phyloP scores from a whole-genome alignment of 257 asterid genomes.

The Catharanthus roseus region DNA sequence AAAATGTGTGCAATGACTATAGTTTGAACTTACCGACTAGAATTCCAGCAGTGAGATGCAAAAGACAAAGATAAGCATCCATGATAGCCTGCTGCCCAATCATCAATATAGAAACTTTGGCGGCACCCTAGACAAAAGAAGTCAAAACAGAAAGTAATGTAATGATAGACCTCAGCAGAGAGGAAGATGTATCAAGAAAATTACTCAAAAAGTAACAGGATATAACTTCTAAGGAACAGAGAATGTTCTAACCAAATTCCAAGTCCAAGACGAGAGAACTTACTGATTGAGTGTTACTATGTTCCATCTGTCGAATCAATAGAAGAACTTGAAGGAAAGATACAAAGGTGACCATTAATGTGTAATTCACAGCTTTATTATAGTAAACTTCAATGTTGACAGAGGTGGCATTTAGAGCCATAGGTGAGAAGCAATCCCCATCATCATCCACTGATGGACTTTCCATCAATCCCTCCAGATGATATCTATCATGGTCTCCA shows the following conservation, averaged over 20 bases:
- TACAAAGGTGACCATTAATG: slow-evolving; percentile 99
- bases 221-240: background rate
- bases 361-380: slow-evolving; percentile 91
- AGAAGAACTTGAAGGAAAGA: slow-evolving; percentile 96
- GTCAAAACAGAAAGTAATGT: slow-evolving; percentile 8
- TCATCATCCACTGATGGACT: slow-evolving; percentile 97
- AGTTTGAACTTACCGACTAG: slow-evolving; percentile 65
- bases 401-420: slow-evolving; percentile 85
- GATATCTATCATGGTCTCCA: slow-evolving; percentile 74
- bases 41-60: slow-evolving; percentile 98
- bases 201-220: slow-evolving; percentile 1
- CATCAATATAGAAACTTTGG: slow-evolving; percentile 93
- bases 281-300: slow-evolving; percentile 95
- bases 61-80: slow-evolving; percentile 96
- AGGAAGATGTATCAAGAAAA: background rate
- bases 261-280: slow-evolving; percentile 22
- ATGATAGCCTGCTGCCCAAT: slow-evolving; percentile 97
- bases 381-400: slow-evolving; percentile 83
- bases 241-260: background rate
- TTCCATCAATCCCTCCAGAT: slow-evolving; percentile 90
- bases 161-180: background rate
- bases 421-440: slow-evolving; percentile 92
- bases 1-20: slow-evolving; percentile 5
- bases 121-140: slow-evolving; percentile 68
- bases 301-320: slow-evolving; percentile 95